Evolutionary conservation across 768 basidiomycete genomes (phyloP).

Genomic region (Hortiboletus campestris): DNA sequence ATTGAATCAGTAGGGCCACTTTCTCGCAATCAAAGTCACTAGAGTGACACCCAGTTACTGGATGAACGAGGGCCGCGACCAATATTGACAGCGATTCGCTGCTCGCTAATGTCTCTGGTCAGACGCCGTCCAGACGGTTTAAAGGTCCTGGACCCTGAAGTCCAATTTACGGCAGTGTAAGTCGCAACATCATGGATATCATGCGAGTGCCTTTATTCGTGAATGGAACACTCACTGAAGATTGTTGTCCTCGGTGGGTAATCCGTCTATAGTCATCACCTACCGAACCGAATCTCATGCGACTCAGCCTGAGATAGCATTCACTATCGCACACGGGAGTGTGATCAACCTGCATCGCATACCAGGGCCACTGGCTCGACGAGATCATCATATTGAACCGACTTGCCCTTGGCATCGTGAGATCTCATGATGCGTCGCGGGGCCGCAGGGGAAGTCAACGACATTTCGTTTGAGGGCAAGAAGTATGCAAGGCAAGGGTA

Average conservation of each 20-base stretch:
- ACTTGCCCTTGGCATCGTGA: slow-evolving; percentile 43
- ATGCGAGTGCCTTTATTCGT: neutral
- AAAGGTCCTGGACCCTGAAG: too few relatives aligned
- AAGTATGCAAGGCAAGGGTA: neutral
- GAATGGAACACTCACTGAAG: neutral
- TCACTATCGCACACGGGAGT: neutral
- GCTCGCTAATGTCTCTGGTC: too few relatives aligned
- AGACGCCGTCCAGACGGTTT: too few relatives aligned
- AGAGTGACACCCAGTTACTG: too few relatives aligned
- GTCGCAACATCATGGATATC: neutral
- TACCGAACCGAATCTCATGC: neutral
- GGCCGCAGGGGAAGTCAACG: slow-evolving; percentile 29
- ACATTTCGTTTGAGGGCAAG: neutral
- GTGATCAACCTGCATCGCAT: neutral
- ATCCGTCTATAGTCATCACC: neutral
- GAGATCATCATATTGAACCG: slow-evolving; percentile 40
- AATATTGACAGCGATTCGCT: too few relatives aligned
- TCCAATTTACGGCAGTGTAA: too few relatives aligned
- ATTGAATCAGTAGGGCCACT: too few relatives aligned
- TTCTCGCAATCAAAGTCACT: too few relatives aligned
- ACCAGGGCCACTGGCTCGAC: slow-evolving; percentile 17
- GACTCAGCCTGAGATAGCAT: neutral
- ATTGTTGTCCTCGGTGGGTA: neutral
- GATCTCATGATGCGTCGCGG: slow-evolving; percentile 52
- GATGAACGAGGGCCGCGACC: too few relatives aligned